Base-by-base conservation (phyloP, 2,329 filamentous ascomycete species). In the Capronia coronata region DNA sequence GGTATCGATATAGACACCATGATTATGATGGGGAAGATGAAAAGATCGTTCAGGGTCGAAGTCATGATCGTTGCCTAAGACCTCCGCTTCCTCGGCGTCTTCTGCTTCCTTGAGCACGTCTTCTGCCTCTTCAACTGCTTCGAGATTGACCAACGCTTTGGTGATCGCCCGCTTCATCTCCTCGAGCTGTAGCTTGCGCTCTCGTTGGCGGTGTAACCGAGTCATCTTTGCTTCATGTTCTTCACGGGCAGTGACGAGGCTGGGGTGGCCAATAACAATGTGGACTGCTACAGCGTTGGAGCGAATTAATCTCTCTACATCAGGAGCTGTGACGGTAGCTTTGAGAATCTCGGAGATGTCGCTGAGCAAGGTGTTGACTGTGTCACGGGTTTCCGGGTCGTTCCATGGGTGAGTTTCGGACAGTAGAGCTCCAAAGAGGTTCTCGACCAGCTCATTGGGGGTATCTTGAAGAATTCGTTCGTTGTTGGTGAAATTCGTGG, bases 301-400 rank as follows among this genome's bases (percentile, higher is more conserved):
- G n/a, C n/a, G n/a, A n/a, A n/a, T n/a, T n/a, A n/a, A n/a, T n/a
- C n/a, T n/a, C n/a, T n/a, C n/a, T n/a, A n/a, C n/a, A n/a, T n/a
- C n/a, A n/a, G n/a, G n/a, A 6, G 53, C 55, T 13, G 34, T 54
- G 8, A 43, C 38, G 14, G 50, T 57, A 29, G 43, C 64, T 32
- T 30, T 32, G 29, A 32, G 7, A 9, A 11, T n/a, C 13, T 32
- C 7, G n/a, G 29, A 32, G 7, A 32, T 32, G 29, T 32, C n/a
- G 7, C 3, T 11, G 7, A 32, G 11, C 7, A 32, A 9, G 29
- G 7, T 8, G 29, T 32, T n/a, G 29, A 32, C n/a, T 3, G 29
- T 11, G 3, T 7, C 7, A 3, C 13, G 29, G 11, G 7, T 32
- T 11, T n/a, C 7, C 13, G 3, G 29, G 7, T 7, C 29, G 29